phyloP scores from a whole-genome alignment of 805 yeast genomes.

The Cyberlindnera amylophila region DNA sequence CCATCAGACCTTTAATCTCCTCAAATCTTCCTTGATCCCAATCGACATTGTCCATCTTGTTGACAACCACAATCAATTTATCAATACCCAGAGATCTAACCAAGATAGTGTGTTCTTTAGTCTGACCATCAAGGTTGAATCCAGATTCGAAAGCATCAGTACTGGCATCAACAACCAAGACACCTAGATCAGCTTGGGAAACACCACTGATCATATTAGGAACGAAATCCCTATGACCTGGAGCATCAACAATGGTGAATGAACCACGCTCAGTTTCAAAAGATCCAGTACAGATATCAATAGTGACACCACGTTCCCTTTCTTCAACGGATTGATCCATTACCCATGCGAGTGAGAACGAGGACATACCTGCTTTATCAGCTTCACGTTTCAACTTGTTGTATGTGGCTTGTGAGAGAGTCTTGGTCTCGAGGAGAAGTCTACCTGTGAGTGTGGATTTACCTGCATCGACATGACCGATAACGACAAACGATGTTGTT shows the following conservation, averaged over 20 bases:
- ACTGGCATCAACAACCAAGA: constrained; percentile 87
- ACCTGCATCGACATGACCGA: constrained; percentile 99
- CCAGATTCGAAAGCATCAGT: constrained; percentile 95
- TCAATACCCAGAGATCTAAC: constrained; percentile 87
- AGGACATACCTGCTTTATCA: constrained; percentile 95
- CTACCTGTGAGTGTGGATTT: constrained; percentile 98
- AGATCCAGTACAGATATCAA: constrained; percentile 89
- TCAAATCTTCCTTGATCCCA: constrained; percentile 81
- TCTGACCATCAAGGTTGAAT: constrained; percentile 91
- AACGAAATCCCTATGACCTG: constrained; percentile 96
- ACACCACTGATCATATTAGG: constrained; percentile 96
- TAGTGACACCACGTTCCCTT: constrained; percentile 96
- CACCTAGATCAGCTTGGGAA: constrained; percentile 90
- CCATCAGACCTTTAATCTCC: constrained; percentile 72
- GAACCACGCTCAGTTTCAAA: constrained; percentile 88
- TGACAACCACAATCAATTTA: constrained; percentile 84
- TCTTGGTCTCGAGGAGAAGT: constrained; percentile 95
- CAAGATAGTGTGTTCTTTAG: constrained; percentile 91
- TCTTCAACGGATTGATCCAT: constrained; percentile 94
- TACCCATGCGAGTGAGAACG: constrained; percentile 98
- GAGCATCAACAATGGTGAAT: constrained; percentile 91
- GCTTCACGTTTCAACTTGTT: constrained; percentile 98
- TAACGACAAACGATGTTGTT: constrained; percentile 98
- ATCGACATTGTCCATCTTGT: constrained; percentile 93
- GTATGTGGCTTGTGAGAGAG: constrained; percentile 93